Conservation (phyloP, 441 rosid species). For the Manihot esculenta region DNA sequence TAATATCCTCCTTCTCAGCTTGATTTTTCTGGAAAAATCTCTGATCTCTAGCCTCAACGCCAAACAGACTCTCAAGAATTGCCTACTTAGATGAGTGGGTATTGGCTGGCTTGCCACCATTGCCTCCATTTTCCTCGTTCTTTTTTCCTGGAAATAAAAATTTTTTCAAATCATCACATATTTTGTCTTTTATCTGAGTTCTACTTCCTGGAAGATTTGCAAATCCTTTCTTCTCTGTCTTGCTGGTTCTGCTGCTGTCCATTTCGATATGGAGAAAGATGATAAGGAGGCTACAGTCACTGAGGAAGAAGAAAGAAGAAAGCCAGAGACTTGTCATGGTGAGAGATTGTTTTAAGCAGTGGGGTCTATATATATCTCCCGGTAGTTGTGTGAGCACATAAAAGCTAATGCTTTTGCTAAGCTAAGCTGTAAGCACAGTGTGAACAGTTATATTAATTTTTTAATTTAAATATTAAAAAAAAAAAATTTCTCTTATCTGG, state of each 20-base stretch:
- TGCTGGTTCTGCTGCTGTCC: slow-evolving; percentile 12
- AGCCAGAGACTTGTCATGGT: not conserved
- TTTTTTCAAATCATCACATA: not conserved
- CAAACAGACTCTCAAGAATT: too few relatives aligned
- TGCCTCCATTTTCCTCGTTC: slow-evolving; percentile 6
- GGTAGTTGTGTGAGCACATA: not conserved
- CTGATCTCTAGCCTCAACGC: too few relatives aligned
- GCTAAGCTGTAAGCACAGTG: too few relatives aligned
- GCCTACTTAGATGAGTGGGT: not conserved
- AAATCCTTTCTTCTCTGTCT: slow-evolving; percentile 6
- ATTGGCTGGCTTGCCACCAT: not conserved
- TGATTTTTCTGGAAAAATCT: too few relatives aligned
- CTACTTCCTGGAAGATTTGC: slow-evolving; percentile 24
- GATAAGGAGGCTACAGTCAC: not conserved
- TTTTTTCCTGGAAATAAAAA: not conserved
- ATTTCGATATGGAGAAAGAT: not conserved
- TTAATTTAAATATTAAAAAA: too few relatives aligned
- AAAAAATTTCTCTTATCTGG: not conserved
- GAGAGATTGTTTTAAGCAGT: not conserved
- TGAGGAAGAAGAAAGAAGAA: not conserved
- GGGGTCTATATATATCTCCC: not conserved
- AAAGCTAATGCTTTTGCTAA: too few relatives aligned
- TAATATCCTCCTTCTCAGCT: too few relatives aligned
- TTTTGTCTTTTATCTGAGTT: slow-evolving; percentile 17
- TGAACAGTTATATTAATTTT: too few relatives aligned